Conservation (phyloP, 441 rosid species). For the Omphalea diandra region DNA sequence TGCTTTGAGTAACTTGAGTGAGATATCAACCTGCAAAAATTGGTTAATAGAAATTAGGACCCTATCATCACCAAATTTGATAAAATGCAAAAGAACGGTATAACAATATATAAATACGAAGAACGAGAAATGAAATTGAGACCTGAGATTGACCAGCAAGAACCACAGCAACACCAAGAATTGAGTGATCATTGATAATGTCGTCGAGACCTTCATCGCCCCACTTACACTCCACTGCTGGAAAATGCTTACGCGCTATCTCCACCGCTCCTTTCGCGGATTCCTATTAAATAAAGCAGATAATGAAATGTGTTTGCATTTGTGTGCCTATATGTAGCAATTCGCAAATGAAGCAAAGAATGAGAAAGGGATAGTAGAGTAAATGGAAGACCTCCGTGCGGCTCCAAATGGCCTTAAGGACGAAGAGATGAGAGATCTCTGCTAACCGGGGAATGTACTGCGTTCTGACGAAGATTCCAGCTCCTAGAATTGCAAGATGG, state of each 20-base stretch:
- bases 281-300: constrained; percentile 53
- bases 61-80: background rate
- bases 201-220: constrained; percentile 79
- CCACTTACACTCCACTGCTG: constrained; percentile 81
- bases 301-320: too few species aligned
- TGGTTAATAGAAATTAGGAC: background rate
- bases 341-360: constrained; percentile 10
- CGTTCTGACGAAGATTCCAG: constrained; percentile 88
- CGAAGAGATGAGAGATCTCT: constrained; percentile 77
- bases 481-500: constrained; percentile 75
- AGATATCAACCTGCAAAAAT: constrained; percentile 70
- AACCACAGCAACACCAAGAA: constrained; percentile 85
- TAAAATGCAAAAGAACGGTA: constrained; percentile 17
- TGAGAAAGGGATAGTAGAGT: background rate
- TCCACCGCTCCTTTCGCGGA: constrained; percentile 78
- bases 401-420: constrained; percentile 82
- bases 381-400: constrained; percentile 58
- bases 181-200: constrained; percentile 61
- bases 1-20: constrained; percentile 77
- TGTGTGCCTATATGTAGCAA: too few species aligned
- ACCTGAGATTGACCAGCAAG: constrained; percentile 92
- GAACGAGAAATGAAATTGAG: background rate
- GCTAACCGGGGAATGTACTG: constrained; percentile 86
- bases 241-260: constrained; percentile 73
- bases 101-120: background rate